A percentile compares a stretch with the other conserved stretches of the same genome.
Evolutionary conservation across 2,329 filamentous ascomycete species (phyloP).

Genomic region (Penicillium hesseltinei): DNA sequence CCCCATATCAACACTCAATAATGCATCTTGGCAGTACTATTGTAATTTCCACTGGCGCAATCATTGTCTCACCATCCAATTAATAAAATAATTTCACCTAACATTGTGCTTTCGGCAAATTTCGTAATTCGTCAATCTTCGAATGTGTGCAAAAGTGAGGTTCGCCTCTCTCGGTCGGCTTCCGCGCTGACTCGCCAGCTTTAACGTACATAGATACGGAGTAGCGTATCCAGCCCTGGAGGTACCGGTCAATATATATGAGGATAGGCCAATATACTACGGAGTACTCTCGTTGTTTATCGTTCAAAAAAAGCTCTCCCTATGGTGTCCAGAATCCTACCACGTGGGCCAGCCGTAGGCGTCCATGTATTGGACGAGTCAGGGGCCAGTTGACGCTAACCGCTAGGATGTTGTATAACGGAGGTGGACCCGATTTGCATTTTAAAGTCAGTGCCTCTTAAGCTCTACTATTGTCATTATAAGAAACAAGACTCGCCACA

Average conservation of each 20-base stretch:
- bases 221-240: too few species aligned
- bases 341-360: not conserved
- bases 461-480: not conserved
- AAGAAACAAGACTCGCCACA: not conserved
- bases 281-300: too few species aligned
- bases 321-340: not conserved
- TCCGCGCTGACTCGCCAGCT: not conserved
- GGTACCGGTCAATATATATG: too few species aligned
- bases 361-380: not conserved
- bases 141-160: not conserved
- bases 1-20: not conserved
- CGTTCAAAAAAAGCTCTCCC: too few species aligned
- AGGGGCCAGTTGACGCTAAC: not conserved
- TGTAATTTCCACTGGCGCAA: not conserved
- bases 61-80: not conserved
- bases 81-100: not conserved
- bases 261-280: too few species aligned
- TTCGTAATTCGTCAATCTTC: not conserved
- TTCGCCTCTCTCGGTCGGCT: not conserved
- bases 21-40: not conserved
- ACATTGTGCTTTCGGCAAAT: not conserved
- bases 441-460: not conserved
- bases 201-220: not conserved
- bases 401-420: not conserved
- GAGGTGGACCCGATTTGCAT: not conserved